Base-by-base conservation (phyloP, 345 rosid species). In the Nasturtium officinale region DNA sequence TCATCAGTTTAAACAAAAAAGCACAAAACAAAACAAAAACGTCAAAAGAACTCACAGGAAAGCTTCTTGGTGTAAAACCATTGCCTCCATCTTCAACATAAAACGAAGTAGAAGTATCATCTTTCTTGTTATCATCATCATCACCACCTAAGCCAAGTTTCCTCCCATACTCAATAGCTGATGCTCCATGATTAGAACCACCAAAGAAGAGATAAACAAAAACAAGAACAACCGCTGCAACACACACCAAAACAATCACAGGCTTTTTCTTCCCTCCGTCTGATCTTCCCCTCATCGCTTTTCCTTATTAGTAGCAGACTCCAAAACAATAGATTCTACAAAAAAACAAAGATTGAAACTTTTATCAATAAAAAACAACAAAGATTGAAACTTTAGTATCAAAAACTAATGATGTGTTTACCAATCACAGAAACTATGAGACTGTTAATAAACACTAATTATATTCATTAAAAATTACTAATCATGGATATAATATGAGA, bases 261-360 rank as follows among this genome's bases (percentile, higher is more conserved):
- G 92, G 90, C 85, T 83, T 91, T 85, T 87, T 95, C 73, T 90
- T 89, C 63, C 84, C 86, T 75, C 87, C 97, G 21, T 92, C 97
- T 18, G 92, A 61, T 85, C 94, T 90, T 82, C 94, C 96, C 71
- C 97, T 92, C 90, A 88, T 94, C 59, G 81, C 81, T 69, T 71
- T 61, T 45, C 72, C 40, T 38, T 48, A 42, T 45, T 61, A 51
- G 17, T 23, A 56, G 53, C 35, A 51, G 20, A 50, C 74, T 78
- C 63, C 63, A 45, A 76, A 76, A 75, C 28, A 0, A 65, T 65
- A 67, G 59, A 28, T 42, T 68, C 74, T 66, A 46, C 67, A 35
- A 5, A 51, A 72, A 7, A 51, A 29, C 21, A 32, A 37, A 23
- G 25, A 23, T 23, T 23, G 25, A 23, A 23, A 23, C 25, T 23